Percentiles rank a stretch among this genome's conserved stretches.
Conservation (phyloP, 768 basidiomycete species). For the Lactarius deliciosus region DNA sequence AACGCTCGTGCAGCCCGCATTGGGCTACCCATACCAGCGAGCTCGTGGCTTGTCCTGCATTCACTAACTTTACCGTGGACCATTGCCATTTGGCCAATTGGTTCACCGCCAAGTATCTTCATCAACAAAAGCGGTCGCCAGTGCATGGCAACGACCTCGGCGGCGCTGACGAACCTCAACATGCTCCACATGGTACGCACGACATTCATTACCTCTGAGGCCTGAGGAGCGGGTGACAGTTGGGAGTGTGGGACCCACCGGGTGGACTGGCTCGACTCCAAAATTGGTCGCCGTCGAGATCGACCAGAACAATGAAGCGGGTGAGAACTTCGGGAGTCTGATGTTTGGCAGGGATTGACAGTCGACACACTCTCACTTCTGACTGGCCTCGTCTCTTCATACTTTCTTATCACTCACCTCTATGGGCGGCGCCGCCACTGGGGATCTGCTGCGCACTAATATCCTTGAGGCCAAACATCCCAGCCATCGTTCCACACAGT, state of each 20-base stretch:
- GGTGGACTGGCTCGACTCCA: conserved; percentile 64
- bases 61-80: too few species aligned
- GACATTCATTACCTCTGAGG: too few species aligned
- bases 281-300: conserved; percentile 65
- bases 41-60: too few species aligned
- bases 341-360: conserved; percentile 46
- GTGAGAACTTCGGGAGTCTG: conserved; percentile 45
- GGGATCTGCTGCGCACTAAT: conserved; percentile 12
- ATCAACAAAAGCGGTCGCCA: too few species aligned
- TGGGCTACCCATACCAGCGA: too few species aligned
- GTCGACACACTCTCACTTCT: neutral
- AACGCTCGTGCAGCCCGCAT: conserved; percentile 58
- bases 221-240: too few species aligned
- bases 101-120: too few species aligned
- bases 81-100: too few species aligned
- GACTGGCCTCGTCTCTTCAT: neutral
- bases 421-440: neutral
- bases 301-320: conserved; percentile 42
- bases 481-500: too few species aligned
- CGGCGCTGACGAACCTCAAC: too few species aligned
- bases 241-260: conserved; percentile 70
- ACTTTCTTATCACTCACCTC: neutral
- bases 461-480: neutral
- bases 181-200: too few species aligned
- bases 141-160: too few species aligned